Evolutionary conservation across 805 yeast species (phyloP), one percentile per base, ranked within the genome.

Genomic region (Yarrowia osloensis): DNA sequence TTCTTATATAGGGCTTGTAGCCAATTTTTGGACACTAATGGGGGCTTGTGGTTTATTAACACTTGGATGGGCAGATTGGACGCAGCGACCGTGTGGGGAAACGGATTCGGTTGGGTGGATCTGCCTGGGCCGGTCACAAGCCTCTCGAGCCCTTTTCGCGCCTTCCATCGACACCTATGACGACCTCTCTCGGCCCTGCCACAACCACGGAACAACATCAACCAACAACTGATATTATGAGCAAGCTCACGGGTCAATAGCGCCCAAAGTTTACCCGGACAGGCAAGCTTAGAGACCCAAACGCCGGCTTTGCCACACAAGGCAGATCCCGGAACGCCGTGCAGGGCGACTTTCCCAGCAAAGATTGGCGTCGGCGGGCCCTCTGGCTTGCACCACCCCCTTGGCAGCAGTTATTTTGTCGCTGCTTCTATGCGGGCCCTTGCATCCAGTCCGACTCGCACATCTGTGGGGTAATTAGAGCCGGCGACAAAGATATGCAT

Each of bases 1-100:
- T 52, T 39, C 35, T 55, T 55, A 39, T 37, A 55, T 55, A 39
- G 62, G 62, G 62, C 62, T 55, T 55, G 46, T 37, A 55, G 62
- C 62, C 47, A 26, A 55, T 55, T 55, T 55, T 17, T 24, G 22
- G 42, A 22, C 46, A n/a, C 35, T 55, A n/a, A 54, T 6, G 57
- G 28, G 40, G 62, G 62, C 47, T 37, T 55, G 62, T 55, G 62
- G 47, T 39, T 55, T 55, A 37, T 55, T 55, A 37, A 17, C 29
- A n/a, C 24, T 19, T 37, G 35, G 40, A 21, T 26, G 28, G 35
- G 62, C 47, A 28, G 62, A 26, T 55, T 19, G 21, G 22, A 28
- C 54, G 24, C 46, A 42, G 47, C 24, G 33, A 11, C 35, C 13
- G 54, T 26, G 59, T 35, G 62, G 26, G 33, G 47, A 37, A 28